Evolutionary conservation across 257 asterid species (phyloP).

Genomic region (Ophiorrhiza pumila): DNA sequence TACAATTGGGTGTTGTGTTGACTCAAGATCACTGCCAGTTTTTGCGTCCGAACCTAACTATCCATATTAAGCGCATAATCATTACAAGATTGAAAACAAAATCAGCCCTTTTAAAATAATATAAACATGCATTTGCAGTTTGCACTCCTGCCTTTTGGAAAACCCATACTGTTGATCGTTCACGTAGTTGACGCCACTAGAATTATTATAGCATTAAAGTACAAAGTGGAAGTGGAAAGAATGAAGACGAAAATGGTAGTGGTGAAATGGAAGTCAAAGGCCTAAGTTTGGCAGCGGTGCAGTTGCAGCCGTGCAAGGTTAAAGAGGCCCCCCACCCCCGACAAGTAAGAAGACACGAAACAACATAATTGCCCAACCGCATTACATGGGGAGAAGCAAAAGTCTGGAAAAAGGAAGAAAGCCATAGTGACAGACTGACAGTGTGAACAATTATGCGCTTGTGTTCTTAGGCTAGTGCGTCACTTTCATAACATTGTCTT

Average conservation of each 20-base stretch:
- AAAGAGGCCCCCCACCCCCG: background rate
- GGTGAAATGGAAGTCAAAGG: background rate
- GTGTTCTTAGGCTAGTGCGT: background rate
- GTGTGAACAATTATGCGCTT: too few species aligned
- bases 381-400: constrained; percentile 17
- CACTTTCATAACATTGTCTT: background rate
- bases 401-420: constrained; percentile 5
- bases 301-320: background rate
- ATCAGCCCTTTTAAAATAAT: background rate
- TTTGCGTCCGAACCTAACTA: background rate
- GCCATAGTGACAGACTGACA: too few species aligned
- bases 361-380: constrained; percentile 24
- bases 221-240: background rate
- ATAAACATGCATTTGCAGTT: background rate
- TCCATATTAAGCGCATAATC: background rate
- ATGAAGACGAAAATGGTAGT: background rate
- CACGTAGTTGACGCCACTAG: background rate
- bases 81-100: background rate
- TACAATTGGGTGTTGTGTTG: background rate
- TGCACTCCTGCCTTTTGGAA: too few species aligned
- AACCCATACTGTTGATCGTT: background rate
- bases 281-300: background rate
- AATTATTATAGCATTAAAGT: background rate
- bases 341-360: background rate
- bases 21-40: background rate